Base-by-base conservation (phyloP, 495 filamentous ascomycete genomes). In the Xylaria longipes region DNA sequence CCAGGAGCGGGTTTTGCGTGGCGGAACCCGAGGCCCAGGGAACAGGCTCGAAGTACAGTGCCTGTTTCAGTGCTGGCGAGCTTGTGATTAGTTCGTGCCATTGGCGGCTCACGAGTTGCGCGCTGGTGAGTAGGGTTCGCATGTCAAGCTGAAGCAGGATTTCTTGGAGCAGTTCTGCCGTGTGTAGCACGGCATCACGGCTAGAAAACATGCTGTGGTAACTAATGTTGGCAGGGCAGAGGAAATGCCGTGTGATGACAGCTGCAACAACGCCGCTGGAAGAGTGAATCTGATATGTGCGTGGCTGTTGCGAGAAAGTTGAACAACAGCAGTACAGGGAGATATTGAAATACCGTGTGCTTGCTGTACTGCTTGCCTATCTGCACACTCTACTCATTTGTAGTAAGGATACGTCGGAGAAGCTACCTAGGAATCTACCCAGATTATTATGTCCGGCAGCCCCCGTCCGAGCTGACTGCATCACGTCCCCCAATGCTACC, bases 121-220 rank as follows among this genome's bases (percentile, higher is more conserved):
- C 64, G 11, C 62, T 46, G n/a, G 69, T 71, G 67, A 77, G 69
- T 45, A 77, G 62, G 43, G 66, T 67, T 14, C 60, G 64, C 52
- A 68, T 61, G 65, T 76, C 74, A 54, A 78, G 65, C 6, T 69
- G 22, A 39, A 78, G 43, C 37, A 73, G 43, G 62, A 76, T 76
- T 25, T 62, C 33, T 61, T 76, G 70, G 58, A 76, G 64, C 56
- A 76, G 33, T 22, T 76, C 70, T 20, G 46, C 35, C 9, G 64
- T 66, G 5, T 58, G 50, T 15, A 68, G 27, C 14, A 68, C 65
- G 27, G 65, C 37, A 15, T 58, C 39, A 20, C 65, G 5, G n/a
- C 33, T 52, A 43, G 65, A 56, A 25, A 25, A 0, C 48, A 68
- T 68, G 33, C 11, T 68, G 50, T 17, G 4, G 15, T 4, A 5